Evolutionary conservation across 2,329 filamentous ascomycete genomes (phyloP).

Genomic region (Leptosphaerulina australis): DNA sequence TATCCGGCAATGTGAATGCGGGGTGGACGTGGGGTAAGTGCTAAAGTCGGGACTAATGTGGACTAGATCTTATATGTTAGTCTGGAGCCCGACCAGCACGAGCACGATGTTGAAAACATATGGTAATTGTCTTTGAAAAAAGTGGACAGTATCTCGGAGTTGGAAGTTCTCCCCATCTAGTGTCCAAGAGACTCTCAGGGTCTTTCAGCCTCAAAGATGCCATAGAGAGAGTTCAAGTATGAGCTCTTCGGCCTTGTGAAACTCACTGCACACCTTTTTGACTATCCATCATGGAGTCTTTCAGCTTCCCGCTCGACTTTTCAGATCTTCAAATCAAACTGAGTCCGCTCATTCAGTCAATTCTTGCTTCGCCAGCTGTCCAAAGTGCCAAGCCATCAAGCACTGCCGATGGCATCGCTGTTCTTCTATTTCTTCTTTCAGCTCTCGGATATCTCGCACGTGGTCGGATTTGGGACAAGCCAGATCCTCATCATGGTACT

Average conservation of each 20-base stretch:
- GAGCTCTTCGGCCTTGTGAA: neutral
- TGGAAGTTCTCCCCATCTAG: conserved; percentile 15
- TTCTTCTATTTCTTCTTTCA: conserved; percentile 47
- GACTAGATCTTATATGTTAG: neutral
- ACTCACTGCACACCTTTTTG: neutral
- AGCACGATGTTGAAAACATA: neutral
- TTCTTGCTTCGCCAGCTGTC: conserved; percentile 19
- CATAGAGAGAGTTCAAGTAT: conserved; percentile 9
- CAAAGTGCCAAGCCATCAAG: conserved; percentile 40
- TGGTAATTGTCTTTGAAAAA: neutral
- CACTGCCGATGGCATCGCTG: conserved; percentile 47
- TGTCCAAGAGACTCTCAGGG: neutral
- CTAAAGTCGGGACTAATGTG: neutral
- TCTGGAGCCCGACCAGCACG: neutral
- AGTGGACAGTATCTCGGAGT: neutral
- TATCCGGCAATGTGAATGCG: conserved; percentile 15
- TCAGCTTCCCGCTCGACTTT: conserved; percentile 21
- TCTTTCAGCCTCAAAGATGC: conserved; percentile 8
- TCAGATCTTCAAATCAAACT: conserved; percentile 23
- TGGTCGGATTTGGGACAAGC: conserved; percentile 54
- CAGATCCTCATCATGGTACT: conserved; percentile 57
- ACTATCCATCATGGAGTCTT: conserved; percentile 21
- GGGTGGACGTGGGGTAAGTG: conserved; percentile 25
- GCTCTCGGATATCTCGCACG: conserved; percentile 51
- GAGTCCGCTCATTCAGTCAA: conserved; percentile 19